phyloP scores from a whole-genome alignment of 495 filamentous ascomycete genomes.

The Jackrogersella multiformis region DNA sequence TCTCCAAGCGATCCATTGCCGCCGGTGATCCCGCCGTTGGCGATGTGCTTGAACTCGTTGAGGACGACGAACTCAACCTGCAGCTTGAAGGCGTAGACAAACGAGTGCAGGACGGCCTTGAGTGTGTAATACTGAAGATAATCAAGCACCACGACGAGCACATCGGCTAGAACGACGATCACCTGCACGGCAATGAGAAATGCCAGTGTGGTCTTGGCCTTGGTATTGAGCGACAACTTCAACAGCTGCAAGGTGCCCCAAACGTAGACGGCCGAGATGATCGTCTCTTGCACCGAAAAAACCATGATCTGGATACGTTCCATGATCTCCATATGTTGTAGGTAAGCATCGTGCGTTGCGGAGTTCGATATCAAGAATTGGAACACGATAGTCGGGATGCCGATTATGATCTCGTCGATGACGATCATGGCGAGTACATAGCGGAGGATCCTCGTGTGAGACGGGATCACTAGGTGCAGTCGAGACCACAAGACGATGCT shows the following conservation, averaged over 20 bases:
- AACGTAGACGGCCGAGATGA: conserved; percentile 70
- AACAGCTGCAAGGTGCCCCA: conserved; percentile 62
- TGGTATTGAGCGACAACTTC: conserved; percentile 55
- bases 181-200: conserved; percentile 69
- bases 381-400: conserved; percentile 66
- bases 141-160: conserved; percentile 65
- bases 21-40: conserved; percentile 35
- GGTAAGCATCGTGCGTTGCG: conserved; percentile 55
- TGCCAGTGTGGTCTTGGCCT: conserved; percentile 47
- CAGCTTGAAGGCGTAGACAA: conserved; percentile 71
- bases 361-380: conserved; percentile 55
- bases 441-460: conserved; percentile 56
- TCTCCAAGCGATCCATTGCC: conserved; percentile 13
- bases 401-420: conserved; percentile 61
- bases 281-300: conserved; percentile 69
- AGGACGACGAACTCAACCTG: conserved; percentile 73
- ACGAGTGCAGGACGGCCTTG: conserved; percentile 67
- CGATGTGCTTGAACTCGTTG: conserved; percentile 49
- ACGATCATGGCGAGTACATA: conserved; percentile 68
- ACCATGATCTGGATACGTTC: conserved; percentile 72
- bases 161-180: conserved; percentile 52
- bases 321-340: conserved; percentile 55
- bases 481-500: conserved; percentile 73
- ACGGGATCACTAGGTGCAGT: conserved; percentile 67
- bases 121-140: conserved; percentile 66